Evolutionary conservation across 164 flowering plant genomes (phyloP), one percentile per base, ranked within the genome.

Genomic region (Cinnamomum chago): DNA sequence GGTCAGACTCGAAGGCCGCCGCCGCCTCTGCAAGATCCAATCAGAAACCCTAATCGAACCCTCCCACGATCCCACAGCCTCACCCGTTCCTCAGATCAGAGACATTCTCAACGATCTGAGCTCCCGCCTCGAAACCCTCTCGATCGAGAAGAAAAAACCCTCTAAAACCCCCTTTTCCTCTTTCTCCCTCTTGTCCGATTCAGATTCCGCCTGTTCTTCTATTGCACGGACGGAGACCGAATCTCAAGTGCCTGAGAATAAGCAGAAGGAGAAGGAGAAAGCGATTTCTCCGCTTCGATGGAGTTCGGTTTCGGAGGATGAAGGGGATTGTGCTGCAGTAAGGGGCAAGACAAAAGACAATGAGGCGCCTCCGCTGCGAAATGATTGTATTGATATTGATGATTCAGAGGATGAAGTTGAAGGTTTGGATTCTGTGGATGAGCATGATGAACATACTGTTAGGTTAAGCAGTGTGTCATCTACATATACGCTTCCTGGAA

Each of bases 81-180:
- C 90, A 11, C 87, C 81, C 18, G 18, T 55, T 5, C 75, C 82
- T 35, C 70, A 76, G 20, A 84, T 94, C 70, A 89, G 90, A 83
- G 94, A 88, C 76, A 87, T 94, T 62, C 83, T 93, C 14, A 84
- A 85, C 71, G 91, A 88, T 47, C 82, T 95, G 72, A 95, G 83
- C 75, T 78, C 91, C 1, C 88, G 76, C 84, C 84, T 96, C 73
- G 92, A 90, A 23, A 28, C 78, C 47, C 64, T 96, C 65, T 89
- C 97, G 1, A 86, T 96, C 68, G 89, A 92, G 81, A 95, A 84
- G 80, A 86, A 65, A 58, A 66, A 50, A 25, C 5, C 9, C 23
- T 47, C 25, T 22, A 40, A 70, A 55, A 55, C 35, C 20, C 73
- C 35, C 35, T 52, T 66, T 33, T 66, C 69, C 28, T 55, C 62